Base-by-base conservation (phyloP, 495 filamentous ascomycete species). In the Friedmanniomyces simplex region DNA sequence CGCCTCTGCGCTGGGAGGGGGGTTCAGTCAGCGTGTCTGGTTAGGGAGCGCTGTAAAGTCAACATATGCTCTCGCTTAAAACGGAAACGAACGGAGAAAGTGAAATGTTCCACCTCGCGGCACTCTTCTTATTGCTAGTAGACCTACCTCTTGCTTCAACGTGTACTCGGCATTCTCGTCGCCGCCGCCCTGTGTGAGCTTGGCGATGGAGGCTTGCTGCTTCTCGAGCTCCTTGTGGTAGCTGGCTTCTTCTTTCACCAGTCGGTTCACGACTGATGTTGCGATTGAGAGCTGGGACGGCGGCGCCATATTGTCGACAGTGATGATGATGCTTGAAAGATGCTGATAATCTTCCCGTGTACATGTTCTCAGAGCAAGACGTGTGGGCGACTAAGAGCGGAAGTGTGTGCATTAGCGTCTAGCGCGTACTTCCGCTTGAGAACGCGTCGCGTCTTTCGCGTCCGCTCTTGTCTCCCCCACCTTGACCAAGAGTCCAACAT, bases 231-330 rank as follows among this genome's bases (percentile, higher is more conserved):
- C 93, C 62, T 84, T 83, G 71, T 89, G 86, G 74, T 98, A 96
- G 68, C 82, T 89, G 34, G 77, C 75, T 67, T 96, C 89, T 69
- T 98, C 93, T 69, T 95, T 96, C 54, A 96, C 80, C 50, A 96
- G 77, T 52, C 91, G 88, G 63, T 80, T 73, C 63, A 96, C 77
- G 21, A 84, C 79, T 47, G 81, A 80, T 18, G 86, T 90, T 49
- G 80, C 77, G 62, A 93, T 88, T 47, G 80, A 73, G 57, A 95
- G 77, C 62, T 79, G 78, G 11, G 85, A 82, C 32, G 86, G 86
- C 11, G 87, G 78, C 7, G 84, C 76, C 87, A 91, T 94, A 14
- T 50, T 65, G 25, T 37, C 48, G 18, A 32, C 10, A 3, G 4
- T 32, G 28, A 32, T 32, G 28, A 3, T 32, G 4, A 3, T 10